Conservation (phyloP, 805 yeast species). For the Candida morakotiae region DNA sequence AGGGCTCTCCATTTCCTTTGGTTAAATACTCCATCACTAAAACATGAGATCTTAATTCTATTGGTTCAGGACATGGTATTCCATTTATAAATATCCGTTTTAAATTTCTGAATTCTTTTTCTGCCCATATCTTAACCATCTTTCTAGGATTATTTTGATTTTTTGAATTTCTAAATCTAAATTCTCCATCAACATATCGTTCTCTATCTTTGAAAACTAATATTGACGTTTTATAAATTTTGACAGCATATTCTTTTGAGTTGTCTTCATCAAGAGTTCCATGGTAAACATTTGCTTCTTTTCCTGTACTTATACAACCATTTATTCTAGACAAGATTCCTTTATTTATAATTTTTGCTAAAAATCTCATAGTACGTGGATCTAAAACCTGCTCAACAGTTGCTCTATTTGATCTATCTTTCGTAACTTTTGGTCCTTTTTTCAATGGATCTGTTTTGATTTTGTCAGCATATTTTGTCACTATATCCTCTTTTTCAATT, state of each 20-base stretch:
- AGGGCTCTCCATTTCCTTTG: constrained; percentile 80
- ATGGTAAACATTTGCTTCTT: constrained; percentile 94
- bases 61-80: constrained; percentile 91
- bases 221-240: constrained; percentile 93
- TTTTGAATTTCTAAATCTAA: constrained; percentile 81
- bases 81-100: constrained; percentile 76
- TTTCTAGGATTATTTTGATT: constrained; percentile 89
- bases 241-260: constrained; percentile 73
- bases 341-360: constrained; percentile 75
- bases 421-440: constrained; percentile 55
- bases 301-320: constrained; percentile 95
- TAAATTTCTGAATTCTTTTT: constrained; percentile 90
- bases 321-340: constrained; percentile 82
- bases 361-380: constrained; percentile 84
- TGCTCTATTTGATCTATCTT: constrained; percentile 89
- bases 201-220: constrained; percentile 96
- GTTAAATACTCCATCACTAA: constrained; percentile 89
- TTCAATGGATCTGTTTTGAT: constrained; percentile 62
- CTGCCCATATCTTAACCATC: constrained; percentile 98
- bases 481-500: constrained; percentile 41
- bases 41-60: constrained; percentile 84
- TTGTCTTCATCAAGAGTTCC: constrained; percentile 57
- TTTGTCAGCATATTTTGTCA: constrained; percentile 59
- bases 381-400: constrained; percentile 96
- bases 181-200: constrained; percentile 94